Evolutionary conservation across 2,329 filamentous ascomycete species (phyloP).

Genomic region (Chrysoporthe deuterocubensis): DNA sequence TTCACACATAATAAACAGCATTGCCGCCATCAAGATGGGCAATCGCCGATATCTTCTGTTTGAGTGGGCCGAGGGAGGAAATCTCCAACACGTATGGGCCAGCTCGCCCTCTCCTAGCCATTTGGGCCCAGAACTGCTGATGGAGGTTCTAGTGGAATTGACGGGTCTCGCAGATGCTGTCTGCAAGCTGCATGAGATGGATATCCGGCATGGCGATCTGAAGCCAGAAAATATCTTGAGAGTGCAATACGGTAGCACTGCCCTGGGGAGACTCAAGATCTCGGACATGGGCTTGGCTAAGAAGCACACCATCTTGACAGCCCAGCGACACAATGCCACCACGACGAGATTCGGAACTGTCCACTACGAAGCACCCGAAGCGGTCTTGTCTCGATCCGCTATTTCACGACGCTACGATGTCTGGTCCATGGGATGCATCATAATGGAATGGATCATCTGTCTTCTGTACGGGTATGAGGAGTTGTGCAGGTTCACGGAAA

Average conservation of each 20-base stretch:
- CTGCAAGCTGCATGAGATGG: background rate
- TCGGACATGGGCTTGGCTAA: conserved; percentile 16
- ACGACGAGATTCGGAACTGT: conserved; percentile 1
- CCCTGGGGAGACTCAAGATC: conserved; percentile 4
- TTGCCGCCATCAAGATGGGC: background rate
- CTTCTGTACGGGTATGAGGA: background rate
- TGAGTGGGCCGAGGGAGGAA: conserved; percentile 8
- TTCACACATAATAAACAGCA: background rate
- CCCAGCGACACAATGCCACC: background rate
- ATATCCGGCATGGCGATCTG: background rate
- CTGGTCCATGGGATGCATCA: conserved; percentile 19
- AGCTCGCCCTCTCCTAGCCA: background rate
- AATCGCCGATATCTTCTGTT: background rate
- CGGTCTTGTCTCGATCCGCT: no score
- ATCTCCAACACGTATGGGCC: background rate
- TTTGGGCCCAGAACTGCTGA: background rate
- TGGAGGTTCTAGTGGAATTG: background rate
- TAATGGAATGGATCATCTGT: conserved; percentile 11
- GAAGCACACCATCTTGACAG: no score
- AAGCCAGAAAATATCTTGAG: conserved; percentile 16
- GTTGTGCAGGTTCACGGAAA: no score
- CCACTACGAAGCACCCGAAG: background rate
- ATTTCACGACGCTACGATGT: conserved; percentile 16
- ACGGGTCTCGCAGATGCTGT: background rate
- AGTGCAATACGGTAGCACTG: background rate